Conservation (phyloP, 2,329 filamentous ascomycete genomes). For the Colletotrichum sp. region DNA sequence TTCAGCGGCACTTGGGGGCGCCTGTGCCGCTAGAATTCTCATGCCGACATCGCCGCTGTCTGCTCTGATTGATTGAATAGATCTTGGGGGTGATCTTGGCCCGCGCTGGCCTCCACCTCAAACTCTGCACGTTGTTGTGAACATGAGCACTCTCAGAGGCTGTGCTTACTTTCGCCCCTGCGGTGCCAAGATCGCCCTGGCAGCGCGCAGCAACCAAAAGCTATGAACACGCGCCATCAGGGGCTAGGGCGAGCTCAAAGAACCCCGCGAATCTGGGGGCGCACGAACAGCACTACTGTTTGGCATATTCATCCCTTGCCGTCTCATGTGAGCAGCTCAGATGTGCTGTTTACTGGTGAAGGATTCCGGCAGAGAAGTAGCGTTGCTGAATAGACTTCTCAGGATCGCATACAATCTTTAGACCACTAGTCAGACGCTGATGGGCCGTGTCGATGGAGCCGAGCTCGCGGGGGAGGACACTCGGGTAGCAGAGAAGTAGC, state of each 20-base stretch:
- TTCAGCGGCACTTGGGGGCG: neutral
- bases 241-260: neutral
- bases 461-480: neutral
- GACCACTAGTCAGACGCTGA: neutral
- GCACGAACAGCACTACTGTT: neutral
- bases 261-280: neutral
- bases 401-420: too few species aligned
- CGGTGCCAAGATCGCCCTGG: neutral
- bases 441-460: neutral
- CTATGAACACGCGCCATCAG: neutral
- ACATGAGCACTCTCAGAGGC: neutral
- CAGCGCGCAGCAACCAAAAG: neutral
- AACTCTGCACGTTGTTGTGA: neutral
- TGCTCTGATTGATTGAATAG: neutral
- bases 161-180: neutral
- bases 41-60: neutral
- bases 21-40: neutral
- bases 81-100: neutral
- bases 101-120: neutral
- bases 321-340: neutral
- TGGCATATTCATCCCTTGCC: neutral
- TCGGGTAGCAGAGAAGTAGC: neutral
- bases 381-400: too few species aligned
- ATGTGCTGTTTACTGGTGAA: neutral
- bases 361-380: neutral